Base-by-base conservation (phyloP, 148 eudicot species). In the Amaranthus palmeri region DNA sequence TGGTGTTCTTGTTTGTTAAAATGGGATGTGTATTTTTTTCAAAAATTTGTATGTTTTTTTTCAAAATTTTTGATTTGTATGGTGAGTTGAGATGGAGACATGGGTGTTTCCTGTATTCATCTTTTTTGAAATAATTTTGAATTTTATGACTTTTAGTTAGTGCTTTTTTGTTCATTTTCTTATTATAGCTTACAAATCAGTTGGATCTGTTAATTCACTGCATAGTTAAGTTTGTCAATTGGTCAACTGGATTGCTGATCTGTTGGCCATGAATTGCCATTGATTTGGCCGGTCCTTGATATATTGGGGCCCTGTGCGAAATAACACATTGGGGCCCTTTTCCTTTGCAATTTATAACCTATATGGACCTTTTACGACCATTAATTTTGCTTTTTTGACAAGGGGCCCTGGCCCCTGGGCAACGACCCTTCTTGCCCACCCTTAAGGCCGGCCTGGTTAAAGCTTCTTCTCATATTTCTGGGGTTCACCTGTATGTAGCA, bases 201-300 rank as follows among this genome's bases (percentile, higher is more conserved):
- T 54, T 64, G 76, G 77, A 66, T 74, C 70, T 56, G 57, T 57
- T 25, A 54, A 3, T 49, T 36, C n/a, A 10, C 46, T 71, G 56
- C 67, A 56, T 71, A 60, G 47, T 52, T 42, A 50, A 43, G 45
- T 44, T 62, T 62, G 67, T 12, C 10, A 44, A 4, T 62, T 62
- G 43, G 66, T 13, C 18, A 62, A 62, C 5, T 62, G 9, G n/a
- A 8, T 6, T 7, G 15, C 12, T 14, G 36, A 45, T 65, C 4
- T 46, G 12, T 64, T 14, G 13, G 67, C 45, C 67, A 62, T 62
- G 60, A 56, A 56, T 6, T 56, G 60, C 60, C 36, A 6, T 6
- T 56, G 60, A 56, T 3, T 15, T 56, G n/a, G n/a, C n/a, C n/a
- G n/a, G n/a, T n/a, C n/a, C n/a, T n/a, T n/a, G n/a, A n/a, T n/a